Percentiles rank a stretch among this genome's conserved stretches.
Evolutionary conservation across 2,329 filamentous ascomycete genomes (phyloP).

Genomic region (Colletotrichum somersetense): DNA sequence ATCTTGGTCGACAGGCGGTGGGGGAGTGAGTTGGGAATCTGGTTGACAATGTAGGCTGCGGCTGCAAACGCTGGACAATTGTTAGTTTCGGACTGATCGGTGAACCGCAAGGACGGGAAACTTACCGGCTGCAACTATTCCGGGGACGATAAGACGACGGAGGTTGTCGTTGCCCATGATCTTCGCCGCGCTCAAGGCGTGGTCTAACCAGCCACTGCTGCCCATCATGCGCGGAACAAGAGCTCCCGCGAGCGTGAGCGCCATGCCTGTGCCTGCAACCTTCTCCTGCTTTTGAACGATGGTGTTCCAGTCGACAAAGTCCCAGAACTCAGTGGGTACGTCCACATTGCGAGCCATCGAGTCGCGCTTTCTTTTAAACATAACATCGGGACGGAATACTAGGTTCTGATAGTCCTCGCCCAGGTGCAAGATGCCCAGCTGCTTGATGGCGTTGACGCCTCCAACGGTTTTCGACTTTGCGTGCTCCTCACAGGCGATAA

Average conservation of each 20-base stretch:
- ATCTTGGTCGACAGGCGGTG: conserved; percentile 89
- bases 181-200: conserved; percentile 83
- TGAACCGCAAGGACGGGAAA: conserved; percentile 44
- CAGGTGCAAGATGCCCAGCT: conserved; percentile 87
- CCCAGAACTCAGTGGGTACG: conserved; percentile 87
- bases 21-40: conserved; percentile 90
- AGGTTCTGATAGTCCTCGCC: conserved; percentile 89
- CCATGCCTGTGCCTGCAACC: conserved; percentile 93
- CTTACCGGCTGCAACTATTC: conserved; percentile 83
- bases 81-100: conserved; percentile 49
- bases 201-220: conserved; percentile 89
- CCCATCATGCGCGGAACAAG: conserved; percentile 85
- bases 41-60: conserved; percentile 83
- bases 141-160: conserved; percentile 83
- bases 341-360: conserved; percentile 86
- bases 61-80: conserved; percentile 74
- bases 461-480: conserved; percentile 82
- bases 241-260: conserved; percentile 89
- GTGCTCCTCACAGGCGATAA: conserved; percentile 84
- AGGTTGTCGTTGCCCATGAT: conserved; percentile 86
- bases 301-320: conserved; percentile 91
- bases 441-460: conserved; percentile 89
- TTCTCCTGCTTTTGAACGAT: conserved; percentile 94
- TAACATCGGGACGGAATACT: conserved; percentile 89
- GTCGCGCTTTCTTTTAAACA: conserved; percentile 90